Percentiles rank a stretch among this genome's conserved stretches.
These are phyloP conservation scores for Ceratopteris richardii DNA, from an alignment of 75 land plant species.

Conservation along the genomic window DNA sequence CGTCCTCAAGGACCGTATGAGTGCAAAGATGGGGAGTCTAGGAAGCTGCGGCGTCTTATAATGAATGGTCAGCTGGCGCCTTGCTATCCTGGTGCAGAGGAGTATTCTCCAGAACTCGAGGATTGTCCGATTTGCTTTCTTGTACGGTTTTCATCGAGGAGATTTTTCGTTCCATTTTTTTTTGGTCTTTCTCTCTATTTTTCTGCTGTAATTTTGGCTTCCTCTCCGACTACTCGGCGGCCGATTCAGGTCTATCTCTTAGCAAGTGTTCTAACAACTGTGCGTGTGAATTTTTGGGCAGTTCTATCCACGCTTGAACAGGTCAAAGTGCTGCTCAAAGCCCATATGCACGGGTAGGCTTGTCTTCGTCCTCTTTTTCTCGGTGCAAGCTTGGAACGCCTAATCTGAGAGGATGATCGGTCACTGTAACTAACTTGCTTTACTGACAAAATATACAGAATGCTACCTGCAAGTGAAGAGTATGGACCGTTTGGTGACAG, in stretches of 20 bases:
- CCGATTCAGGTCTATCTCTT: too few species aligned
- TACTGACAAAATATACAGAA: too few species aligned
- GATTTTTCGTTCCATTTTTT: too few species aligned
- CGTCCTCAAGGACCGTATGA: constrained; percentile 16
- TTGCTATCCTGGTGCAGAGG: constrained; percentile 31
- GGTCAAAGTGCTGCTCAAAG: constrained; percentile 90
- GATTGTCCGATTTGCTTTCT: constrained; percentile 37
- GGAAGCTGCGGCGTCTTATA: constrained; percentile 22
- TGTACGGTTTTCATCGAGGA: constrained; percentile 4
- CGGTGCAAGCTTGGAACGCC: too few species aligned
- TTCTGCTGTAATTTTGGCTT: too few species aligned
- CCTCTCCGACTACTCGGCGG: too few species aligned
- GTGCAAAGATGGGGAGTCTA: constrained; percentile 24
- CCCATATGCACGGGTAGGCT: constrained; percentile 83
- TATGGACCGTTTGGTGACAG: constrained; percentile 56
- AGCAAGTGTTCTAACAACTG: too few species aligned
- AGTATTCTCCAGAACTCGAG: constrained; percentile 16
- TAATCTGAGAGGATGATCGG: too few species aligned
- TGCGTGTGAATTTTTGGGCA: constrained; percentile 23
- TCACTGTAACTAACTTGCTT: too few species aligned
- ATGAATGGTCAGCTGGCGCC: constrained; percentile 27
- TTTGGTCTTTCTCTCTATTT: too few species aligned
- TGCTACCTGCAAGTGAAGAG: constrained; percentile 93
- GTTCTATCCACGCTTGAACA: constrained; percentile 89
- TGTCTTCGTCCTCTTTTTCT: not conserved